These are phyloP conservation scores for Rhodotorula mucilaginosa DNA, from an alignment of 1,284 basidiomycete genomes.

Conservation along the genomic window DNA sequence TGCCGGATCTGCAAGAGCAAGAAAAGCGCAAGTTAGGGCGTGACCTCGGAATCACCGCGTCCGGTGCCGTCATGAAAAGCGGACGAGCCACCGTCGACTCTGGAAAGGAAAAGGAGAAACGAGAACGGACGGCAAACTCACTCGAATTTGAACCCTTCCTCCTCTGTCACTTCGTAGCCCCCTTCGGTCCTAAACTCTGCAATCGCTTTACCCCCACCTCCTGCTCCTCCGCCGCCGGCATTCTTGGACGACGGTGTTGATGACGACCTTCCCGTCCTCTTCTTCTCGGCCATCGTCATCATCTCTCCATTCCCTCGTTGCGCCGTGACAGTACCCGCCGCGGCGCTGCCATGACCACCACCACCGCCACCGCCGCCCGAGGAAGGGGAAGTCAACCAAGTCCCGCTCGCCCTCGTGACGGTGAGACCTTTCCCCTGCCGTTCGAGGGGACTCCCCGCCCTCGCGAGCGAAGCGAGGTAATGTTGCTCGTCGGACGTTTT, in stretches of 20 bases:
- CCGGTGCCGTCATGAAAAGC: too few species aligned
- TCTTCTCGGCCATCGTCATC: neutral
- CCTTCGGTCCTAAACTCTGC: constrained; percentile 22
- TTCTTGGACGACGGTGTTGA: neutral
- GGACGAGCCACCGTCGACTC: too few species aligned
- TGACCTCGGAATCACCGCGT: too few species aligned
- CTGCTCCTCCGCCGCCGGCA: neutral
- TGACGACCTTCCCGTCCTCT: neutral
- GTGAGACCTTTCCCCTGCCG: constrained; percentile 29
- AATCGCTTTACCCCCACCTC: neutral
- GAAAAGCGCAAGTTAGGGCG: neutral
- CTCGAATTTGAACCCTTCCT: constrained; percentile 21
- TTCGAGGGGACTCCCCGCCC: constrained; percentile 21
- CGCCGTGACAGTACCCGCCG: too few species aligned
- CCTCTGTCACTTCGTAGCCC: constrained; percentile 9
- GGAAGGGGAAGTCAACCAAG: constrained; percentile 19
- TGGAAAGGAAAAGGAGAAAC: neutral
- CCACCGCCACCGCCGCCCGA: neutral
- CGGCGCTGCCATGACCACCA: too few species aligned
- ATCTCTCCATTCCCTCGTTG: neutral
- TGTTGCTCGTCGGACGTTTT: constrained; percentile 23
- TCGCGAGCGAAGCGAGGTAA: constrained; percentile 23
- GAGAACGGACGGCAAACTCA: neutral
- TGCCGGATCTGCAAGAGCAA: constrained; percentile 8
- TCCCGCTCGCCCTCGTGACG: constrained; percentile 18